Base-by-base conservation (phyloP, 768 basidiomycete genomes). In the Lactarius quietus region DNA sequence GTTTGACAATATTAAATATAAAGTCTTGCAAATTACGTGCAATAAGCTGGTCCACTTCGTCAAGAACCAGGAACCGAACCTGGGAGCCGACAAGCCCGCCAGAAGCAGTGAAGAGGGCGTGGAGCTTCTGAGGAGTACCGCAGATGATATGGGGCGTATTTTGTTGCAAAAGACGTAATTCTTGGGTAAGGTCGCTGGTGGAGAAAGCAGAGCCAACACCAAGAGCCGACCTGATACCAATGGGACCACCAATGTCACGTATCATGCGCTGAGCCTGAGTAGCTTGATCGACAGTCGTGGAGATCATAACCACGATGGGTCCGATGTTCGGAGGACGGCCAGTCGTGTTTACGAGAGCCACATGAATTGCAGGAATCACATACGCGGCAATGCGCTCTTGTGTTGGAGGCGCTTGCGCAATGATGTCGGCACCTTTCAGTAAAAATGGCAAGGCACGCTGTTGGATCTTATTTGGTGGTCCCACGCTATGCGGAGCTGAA, bases 381-480 rank as follows among this genome's bases (percentile, higher is more conserved):
- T 99, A 99, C 64, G 95, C 94, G 28, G 96, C 95, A 71, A 99
- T 99, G 54, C 97, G 85, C 75, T 99, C 97, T 75, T 98, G 96
- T 0, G 97, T 98, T 1, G 97, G 95, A 55, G 97, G 97, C 12
- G 96, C 97, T 77, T 99, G 97, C 10, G 96, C 95, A 72, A 99
- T 98, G 72, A 98, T 98, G 72, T 99, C 97, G 41, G 93, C 86
- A 9, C 94, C 95, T 59, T 90, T 86, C 38, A 98, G 82, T 65
- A 99, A 85, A 79, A 98, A 98, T 8, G 97, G 97, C 57, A 99
- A 80, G 53, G 97, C 95, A 56, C 96, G 86, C 73, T 96, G 94
- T 77, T 98, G 97, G 69, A 99, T 97, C 81, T 99, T 99, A 77
- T 98, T 98, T 7, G 97, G 97, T 2, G 97, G 97, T 1, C 96